phyloP scores from a whole-genome alignment of 176 grass and related monocot genomes.

The Triticum monococcum region DNA sequence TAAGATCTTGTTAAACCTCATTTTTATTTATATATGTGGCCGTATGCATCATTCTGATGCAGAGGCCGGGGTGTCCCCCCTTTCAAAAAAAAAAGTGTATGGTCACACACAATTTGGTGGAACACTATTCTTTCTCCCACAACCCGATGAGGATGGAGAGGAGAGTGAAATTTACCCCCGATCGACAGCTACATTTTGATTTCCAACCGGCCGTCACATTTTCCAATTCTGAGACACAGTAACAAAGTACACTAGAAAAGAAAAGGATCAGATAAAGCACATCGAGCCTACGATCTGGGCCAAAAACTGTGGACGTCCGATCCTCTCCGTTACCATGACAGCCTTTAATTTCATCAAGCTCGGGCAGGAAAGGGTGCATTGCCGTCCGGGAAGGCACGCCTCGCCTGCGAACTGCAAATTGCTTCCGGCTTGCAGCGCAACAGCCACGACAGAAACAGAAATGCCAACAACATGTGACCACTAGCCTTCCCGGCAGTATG shows the following conservation, averaged over 20 bases:
- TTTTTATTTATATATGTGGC: no score
- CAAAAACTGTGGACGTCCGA: no score
- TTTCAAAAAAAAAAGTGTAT: no score
- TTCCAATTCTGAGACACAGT: not conserved
- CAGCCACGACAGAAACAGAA: constrained; percentile 7
- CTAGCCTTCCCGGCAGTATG: not conserved
- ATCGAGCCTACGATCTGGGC: not conserved
- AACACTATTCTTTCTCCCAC: no score
- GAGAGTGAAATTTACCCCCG: no score
- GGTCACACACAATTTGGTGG: no score
- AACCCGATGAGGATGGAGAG: no score
- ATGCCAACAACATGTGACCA: constrained; percentile 25
- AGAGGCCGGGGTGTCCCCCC: no score
- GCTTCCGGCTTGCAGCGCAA: not conserved
- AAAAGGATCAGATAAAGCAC: not conserved
- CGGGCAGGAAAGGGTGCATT: not conserved
- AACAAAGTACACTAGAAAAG: not conserved
- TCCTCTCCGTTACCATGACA: no score
- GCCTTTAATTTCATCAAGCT: not conserved
- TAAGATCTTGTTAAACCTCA: no score
- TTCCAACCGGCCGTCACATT: not conserved
- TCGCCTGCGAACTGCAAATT: not conserved
- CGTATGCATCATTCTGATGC: no score
- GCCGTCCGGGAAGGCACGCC: not conserved
- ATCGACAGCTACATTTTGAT: not conserved